Evolutionary conservation across 768 basidiomycete species (phyloP).

Genomic region (Rhizopogon vinicolor): DNA sequence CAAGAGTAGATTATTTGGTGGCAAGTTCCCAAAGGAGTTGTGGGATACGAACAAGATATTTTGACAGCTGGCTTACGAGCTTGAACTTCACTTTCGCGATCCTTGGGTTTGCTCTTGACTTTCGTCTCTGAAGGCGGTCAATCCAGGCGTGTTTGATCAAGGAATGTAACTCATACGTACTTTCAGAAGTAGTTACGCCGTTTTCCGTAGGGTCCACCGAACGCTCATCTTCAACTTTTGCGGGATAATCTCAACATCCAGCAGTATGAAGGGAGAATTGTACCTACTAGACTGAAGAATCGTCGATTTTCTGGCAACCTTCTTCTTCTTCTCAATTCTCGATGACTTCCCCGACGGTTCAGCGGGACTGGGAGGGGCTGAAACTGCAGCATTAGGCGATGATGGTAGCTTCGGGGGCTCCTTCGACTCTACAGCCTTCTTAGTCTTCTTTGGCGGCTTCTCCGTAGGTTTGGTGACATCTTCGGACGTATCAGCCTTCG

Average conservation of each 20-base stretch:
- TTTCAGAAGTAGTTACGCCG: background rate
- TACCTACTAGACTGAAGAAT: background rate
- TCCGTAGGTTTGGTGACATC: background rate
- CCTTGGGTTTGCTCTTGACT: background rate
- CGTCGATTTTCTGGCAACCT: no score
- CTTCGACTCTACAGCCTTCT: background rate
- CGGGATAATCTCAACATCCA: background rate
- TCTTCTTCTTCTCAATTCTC: background rate
- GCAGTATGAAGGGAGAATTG: no score
- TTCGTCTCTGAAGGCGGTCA: background rate
- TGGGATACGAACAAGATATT: background rate
- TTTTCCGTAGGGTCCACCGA: background rate
- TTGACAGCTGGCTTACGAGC: background rate
- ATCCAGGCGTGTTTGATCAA: background rate
- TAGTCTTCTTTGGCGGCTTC: constrained; percentile 5
- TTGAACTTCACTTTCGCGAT: background rate
- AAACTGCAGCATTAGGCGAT: background rate
- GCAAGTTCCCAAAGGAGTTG: background rate
- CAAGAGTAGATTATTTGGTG: background rate
- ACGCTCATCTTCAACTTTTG: background rate
- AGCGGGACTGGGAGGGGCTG: background rate
- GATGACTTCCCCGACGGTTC: background rate
- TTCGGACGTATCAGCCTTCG: background rate
- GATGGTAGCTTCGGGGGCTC: background rate
- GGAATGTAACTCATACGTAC: background rate